Conservation (phyloP, 148 eudicot genomes). For the Cornus florida region DNA sequence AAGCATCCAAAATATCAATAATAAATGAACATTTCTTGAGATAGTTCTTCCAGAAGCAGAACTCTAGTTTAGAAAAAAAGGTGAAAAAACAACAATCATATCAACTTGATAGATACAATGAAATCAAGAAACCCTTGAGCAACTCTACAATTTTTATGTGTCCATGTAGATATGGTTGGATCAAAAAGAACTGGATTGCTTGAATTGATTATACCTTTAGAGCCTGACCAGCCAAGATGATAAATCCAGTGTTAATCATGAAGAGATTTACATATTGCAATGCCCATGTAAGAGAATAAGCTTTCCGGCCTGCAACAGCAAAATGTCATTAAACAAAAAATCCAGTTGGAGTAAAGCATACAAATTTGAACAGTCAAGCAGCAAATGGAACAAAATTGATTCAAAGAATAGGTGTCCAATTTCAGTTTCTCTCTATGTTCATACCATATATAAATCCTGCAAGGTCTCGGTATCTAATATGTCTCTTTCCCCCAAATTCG, state of each 20-base stretch:
- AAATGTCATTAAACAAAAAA: background rate
- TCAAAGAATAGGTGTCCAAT: background rate
- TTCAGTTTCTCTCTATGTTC: background rate
- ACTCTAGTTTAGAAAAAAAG: too few relatives aligned
- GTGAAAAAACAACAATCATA: background rate
- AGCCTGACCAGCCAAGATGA: conserved; percentile 81
- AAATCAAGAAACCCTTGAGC: background rate
- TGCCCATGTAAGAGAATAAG: conserved; percentile 79
- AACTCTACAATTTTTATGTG: background rate
- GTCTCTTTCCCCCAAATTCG: conserved; percentile 85
- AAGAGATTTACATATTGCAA: conserved; percentile 87
- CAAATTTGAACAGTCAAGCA: background rate
- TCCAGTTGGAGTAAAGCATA: background rate
- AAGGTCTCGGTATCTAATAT: conserved; percentile 87
- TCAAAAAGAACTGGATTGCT: background rate
- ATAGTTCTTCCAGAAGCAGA: background rate
- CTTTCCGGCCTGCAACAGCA: conserved; percentile 53
- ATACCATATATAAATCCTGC: conserved; percentile 84
- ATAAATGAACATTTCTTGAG: background rate
- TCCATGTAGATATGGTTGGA: background rate
- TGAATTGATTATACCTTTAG: conserved; percentile 46
- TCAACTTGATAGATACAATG: background rate
- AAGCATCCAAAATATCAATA: background rate
- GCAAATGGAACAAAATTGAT: background rate
- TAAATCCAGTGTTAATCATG: conserved; percentile 85